Base-by-base conservation (phyloP, 352 stramenopile genomes). In the Peronospora destructor region DNA sequence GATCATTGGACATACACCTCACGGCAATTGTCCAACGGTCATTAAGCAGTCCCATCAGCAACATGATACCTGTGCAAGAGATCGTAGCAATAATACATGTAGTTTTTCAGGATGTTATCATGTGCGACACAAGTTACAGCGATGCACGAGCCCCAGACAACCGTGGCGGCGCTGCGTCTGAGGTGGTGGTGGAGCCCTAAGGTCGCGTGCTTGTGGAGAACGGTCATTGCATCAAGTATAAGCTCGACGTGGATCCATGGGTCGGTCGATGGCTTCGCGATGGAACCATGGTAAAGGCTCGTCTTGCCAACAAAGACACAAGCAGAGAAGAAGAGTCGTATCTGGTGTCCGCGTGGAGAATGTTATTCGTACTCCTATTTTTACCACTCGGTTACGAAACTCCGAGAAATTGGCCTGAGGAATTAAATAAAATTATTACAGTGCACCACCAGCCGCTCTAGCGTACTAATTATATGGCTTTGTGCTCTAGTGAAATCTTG, bases 91-190 rank as follows among this genome's bases (percentile, higher is more conserved):
- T 13, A 26, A 36, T 28, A 45, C 43, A 30, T n/a, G 55, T 58
- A 16, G 55, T 35, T 29, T 85, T 95, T 34, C 48, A 77, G 52
- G 75, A 94, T 66, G 76, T 96, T 7, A 73, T 96, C 49, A 95
- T 93, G 59, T 94, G 84, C 28, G 91, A 97, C 64, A 97, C 88
- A 16, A 97, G 88, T 39, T 97, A 95, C 57, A 94, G 87, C 35
- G 82, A 96, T 56, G 70, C 76, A 34, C 61, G 38, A 21, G 59
- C 64, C 13, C 34, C 50, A 13, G 85, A 95, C 45, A 95, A 92
- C 34, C 78, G 91, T 5, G 91, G 90, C 6, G 45, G 53, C 6
- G 87, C 86, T 26, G 76, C 85, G 1, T 76, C 78, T 0, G 73
- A 94, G 29, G 58, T 97, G 13, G 56, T 94, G 14, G 53, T 97